Base-by-base conservation (phyloP, 2,329 filamentous ascomycete genomes). In the Aspergillus sclerotialis region DNA sequence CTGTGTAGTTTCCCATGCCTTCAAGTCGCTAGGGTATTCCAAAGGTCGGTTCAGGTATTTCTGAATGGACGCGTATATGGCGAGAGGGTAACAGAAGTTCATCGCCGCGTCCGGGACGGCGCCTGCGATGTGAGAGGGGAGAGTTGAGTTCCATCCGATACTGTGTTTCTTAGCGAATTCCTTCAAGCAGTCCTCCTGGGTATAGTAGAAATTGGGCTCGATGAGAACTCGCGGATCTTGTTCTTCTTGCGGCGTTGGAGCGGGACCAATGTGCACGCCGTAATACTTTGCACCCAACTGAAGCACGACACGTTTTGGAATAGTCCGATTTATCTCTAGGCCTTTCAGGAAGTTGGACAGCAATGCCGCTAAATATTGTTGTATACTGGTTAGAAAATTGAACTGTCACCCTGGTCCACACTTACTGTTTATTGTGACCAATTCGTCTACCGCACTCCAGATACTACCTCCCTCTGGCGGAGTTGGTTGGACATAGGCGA, bases 281-380 rank as follows among this genome's bases (percentile, higher is more conserved):
- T 74, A 75, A 46, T 73, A 67, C 53, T 75, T 75, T 3, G 68
- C 68, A 4, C 70, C 70, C 1, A 67, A 70, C 42, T 75, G 72
- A 7, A 71, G 60, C 43, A 72, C 51, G 39, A 75, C 60, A 4
- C 69, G 60, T 26, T 62, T 64, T 0, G 70, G 70, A 10, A 52
- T 59, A 37, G 70, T 64, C 5, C 50, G 46, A 7, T 64, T 58
- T 1, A 66, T 41, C 2, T 60, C 63, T 27, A 23, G 10, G 7
- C 19, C 19, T 23, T 44, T 41, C 3, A 45, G 30, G 5, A 40
- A n/a, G 2, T 19, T 15, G 0, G 24, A 14, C 1, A 32, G 13
- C 12, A 9, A 21, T 12, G 45, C 35, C 9, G 44, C 27, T 33
- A 16, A 9, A 24, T 4, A 37, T 23, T 15, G 31, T 16, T 21